phyloP scores from a whole-genome alignment of 192 early-diverging fungal genomes.

The Fimicolochytrium jonesii region DNA sequence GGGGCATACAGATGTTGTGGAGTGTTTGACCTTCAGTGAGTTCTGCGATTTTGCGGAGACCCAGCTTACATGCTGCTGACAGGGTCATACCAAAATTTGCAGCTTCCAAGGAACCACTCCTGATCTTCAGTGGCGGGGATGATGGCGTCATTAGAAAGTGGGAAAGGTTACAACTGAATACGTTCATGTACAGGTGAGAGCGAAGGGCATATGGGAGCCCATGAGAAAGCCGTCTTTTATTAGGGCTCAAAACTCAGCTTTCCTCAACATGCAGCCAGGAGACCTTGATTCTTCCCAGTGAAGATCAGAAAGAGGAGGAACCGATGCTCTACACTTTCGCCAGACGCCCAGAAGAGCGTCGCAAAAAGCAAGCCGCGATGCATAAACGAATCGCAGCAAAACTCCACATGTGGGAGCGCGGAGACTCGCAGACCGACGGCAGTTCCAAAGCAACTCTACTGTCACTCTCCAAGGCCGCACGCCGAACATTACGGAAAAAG shows the following conservation, averaged over 20 bases:
- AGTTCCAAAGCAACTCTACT: conserved; percentile 11
- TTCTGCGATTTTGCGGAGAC: no score
- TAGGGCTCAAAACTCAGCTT: not conserved
- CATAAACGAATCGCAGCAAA: conserved; percentile 37
- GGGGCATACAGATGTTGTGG: conserved; percentile 52
- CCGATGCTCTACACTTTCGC: conserved; percentile 23
- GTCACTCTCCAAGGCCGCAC: conserved; percentile 28
- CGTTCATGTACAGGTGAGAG: conserved; percentile 59
- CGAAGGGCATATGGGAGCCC: no score
- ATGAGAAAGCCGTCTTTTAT: not conserved
- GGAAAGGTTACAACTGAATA: conserved; percentile 58
- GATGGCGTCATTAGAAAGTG: conserved; percentile 54
- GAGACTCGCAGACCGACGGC: conserved; percentile 28
- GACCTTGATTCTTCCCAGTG: conserved; percentile 39
- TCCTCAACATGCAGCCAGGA: conserved; percentile 36
- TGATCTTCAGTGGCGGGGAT: conserved; percentile 57
- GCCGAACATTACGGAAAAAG: conserved; percentile 24
- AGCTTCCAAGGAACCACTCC: conserved; percentile 53
- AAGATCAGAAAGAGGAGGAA: conserved; percentile 37
- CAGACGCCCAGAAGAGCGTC: conserved; percentile 36
- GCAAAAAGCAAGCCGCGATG: conserved; percentile 39
- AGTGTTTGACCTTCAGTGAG: conserved; percentile 52
- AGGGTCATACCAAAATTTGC: no score
- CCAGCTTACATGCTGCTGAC: no score
- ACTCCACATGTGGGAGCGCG: conserved; percentile 37